Conservation (phyloP, 176 grass and related monocot genomes). For the Juncus effusus region DNA sequence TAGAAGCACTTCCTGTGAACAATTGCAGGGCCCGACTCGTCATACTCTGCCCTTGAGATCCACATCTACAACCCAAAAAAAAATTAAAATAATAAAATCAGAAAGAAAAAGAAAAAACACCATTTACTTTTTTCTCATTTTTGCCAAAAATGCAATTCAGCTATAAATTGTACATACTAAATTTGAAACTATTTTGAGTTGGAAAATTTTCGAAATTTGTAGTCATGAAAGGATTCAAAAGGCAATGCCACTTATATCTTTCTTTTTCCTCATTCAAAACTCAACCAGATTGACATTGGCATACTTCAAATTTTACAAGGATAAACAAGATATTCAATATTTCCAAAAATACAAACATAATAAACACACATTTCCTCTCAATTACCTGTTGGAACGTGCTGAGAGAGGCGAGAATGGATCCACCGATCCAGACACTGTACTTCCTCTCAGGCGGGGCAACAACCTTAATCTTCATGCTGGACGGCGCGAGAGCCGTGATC, state of each 20-base stretch:
- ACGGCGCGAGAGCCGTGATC: conserved; percentile 70
- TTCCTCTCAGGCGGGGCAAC: conserved; percentile 81
- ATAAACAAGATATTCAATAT: too few relatives aligned
- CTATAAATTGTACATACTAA: too few relatives aligned
- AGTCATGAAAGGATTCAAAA: too few relatives aligned
- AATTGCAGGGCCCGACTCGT: conserved; percentile 73
- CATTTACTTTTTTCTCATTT: too few relatives aligned
- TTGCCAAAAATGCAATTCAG: too few relatives aligned
- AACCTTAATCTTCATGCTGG: conserved; percentile 92
- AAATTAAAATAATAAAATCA: background rate
- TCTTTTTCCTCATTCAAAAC: too few relatives aligned
- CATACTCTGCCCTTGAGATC: conserved; percentile 74
- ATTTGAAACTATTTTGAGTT: too few relatives aligned
- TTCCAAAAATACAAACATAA: background rate
- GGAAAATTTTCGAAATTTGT: too few relatives aligned
- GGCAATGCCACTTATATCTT: too few relatives aligned
- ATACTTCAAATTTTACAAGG: too few relatives aligned
- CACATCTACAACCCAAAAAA: conserved; percentile 54
- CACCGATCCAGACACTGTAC: conserved; percentile 87
- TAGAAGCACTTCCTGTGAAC: conserved; percentile 93
- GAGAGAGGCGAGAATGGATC: conserved; percentile 79
- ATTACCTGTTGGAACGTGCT: conserved; percentile 88
- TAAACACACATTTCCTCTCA: background rate
- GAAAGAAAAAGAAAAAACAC: too few relatives aligned
- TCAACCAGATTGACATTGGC: too few relatives aligned